These are phyloP conservation scores for Aspergillus persii DNA, from an alignment of 2,329 filamentous ascomycete genomes.

Conservation along the genomic window DNA sequence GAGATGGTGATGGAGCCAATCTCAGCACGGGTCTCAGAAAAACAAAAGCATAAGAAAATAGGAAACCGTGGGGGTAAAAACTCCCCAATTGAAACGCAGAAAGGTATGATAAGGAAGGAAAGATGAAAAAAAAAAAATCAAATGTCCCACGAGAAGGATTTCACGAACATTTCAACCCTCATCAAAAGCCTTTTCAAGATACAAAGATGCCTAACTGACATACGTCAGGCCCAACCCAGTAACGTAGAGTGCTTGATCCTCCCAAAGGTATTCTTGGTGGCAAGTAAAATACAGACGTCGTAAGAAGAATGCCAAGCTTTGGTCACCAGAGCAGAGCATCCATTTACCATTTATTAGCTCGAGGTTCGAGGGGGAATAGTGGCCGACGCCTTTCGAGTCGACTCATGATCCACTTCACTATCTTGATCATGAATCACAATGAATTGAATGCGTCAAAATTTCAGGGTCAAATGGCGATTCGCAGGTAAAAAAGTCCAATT, in stretches of 20 bases:
- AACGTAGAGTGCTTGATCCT: conserved; percentile 2
- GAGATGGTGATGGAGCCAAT: conserved; percentile 7
- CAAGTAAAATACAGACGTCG: neutral
- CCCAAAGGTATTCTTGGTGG: neutral
- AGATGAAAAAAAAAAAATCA: conserved; percentile 1
- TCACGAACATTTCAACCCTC: conserved; percentile 9
- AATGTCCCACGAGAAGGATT: conserved; percentile 10
- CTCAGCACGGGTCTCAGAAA: conserved; percentile 10
- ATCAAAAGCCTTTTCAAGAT: conserved; percentile 23
- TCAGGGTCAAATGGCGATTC: conserved; percentile 1
- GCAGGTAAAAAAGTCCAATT: neutral
- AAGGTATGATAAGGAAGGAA: conserved; percentile 9
- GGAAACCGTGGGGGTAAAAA: neutral
- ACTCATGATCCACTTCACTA: neutral
- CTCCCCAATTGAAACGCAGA: neutral
- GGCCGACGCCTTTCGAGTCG: neutral
- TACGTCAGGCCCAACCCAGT: conserved; percentile 6
- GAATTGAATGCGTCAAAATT: conserved; percentile 1
- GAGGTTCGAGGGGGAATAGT: neutral
- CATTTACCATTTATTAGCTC: neutral
- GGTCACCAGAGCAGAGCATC: neutral
- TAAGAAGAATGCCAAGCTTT: neutral
- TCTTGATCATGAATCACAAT: neutral
- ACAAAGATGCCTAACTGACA: conserved; percentile 12
- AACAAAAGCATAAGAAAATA: conserved; percentile 13